Percentiles rank a stretch among this genome's conserved stretches.
phyloP scores from a whole-genome alignment of 2,329 filamentous ascomycete genomes.

The Colletotrichum sp. region DNA sequence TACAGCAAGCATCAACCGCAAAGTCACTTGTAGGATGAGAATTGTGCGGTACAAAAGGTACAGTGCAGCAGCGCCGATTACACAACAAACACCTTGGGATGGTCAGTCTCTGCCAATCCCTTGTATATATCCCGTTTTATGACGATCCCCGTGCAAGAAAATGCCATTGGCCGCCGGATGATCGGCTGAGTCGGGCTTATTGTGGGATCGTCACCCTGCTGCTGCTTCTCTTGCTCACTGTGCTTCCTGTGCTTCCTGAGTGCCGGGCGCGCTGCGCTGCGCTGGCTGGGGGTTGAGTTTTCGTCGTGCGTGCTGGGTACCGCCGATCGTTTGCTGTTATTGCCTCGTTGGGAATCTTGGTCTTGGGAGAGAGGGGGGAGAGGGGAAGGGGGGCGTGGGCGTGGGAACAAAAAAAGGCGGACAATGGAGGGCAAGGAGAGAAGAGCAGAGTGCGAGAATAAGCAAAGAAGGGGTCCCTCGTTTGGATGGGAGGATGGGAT shows the following conservation, averaged over 20 bases:
- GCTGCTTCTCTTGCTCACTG: neutral
- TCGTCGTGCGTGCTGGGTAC: conserved; percentile 1
- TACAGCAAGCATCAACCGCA: neutral
- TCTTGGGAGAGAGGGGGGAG: neutral
- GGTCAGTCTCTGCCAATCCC: neutral
- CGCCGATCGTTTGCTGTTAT: conserved; percentile 12
- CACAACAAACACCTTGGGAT: neutral
- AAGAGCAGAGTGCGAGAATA: neutral
- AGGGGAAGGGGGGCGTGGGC: neutral
- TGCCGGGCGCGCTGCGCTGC: neutral
- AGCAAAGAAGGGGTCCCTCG: neutral
- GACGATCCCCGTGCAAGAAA: conserved; percentile 2
- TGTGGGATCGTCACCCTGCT: conserved; percentile 15
- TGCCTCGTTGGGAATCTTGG: neutral
- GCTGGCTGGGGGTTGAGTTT: neutral
- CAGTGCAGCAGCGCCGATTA: neutral
- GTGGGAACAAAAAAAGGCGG: neutral
- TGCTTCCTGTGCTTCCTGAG: neutral
- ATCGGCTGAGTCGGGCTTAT: conserved; percentile 18
- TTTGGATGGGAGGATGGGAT: neutral
- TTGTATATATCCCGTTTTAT: neutral
- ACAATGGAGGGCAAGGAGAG: neutral
- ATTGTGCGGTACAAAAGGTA: neutral
- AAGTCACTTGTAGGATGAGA: neutral
- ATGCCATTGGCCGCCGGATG: neutral